Percentiles rank a stretch among this genome's conserved stretches.
Evolutionary conservation across 2,329 filamentous ascomycete species (phyloP).

Genomic region (Cercospora beticola): DNA sequence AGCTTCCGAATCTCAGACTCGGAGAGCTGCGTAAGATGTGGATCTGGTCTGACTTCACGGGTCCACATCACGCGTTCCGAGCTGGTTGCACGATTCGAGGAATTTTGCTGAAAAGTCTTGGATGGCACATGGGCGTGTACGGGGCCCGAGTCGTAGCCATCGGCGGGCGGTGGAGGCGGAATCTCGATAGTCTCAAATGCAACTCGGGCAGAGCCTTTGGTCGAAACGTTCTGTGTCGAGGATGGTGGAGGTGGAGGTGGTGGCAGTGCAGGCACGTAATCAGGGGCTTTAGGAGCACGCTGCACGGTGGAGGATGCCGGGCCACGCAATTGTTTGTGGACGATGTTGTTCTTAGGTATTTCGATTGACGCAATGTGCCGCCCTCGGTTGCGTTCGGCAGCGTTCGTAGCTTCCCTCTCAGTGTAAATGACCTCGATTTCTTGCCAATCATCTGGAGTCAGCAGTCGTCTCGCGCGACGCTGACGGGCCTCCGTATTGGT

Average conservation of each 20-base stretch:
- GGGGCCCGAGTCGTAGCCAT: neutral
- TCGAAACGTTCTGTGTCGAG: neutral
- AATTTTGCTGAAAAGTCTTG: neutral
- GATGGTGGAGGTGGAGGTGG: neutral
- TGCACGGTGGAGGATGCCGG: constrained; percentile 6
- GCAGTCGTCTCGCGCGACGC: constrained; percentile 16
- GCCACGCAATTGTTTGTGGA: constrained; percentile 19
- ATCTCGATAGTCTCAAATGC: constrained; percentile 11
- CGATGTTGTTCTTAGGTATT: constrained; percentile 2
- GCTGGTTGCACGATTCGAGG: neutral
- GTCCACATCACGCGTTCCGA: neutral
- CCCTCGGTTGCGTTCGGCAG: neutral
- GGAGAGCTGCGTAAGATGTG: neutral
- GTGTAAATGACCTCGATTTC: constrained; percentile 13
- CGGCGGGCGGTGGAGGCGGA: constrained; percentile 15
- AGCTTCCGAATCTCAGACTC: constrained; percentile 34
- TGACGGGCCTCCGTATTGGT: constrained; percentile 21
- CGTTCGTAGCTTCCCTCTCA: neutral
- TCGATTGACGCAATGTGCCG: neutral
- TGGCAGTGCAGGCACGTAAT: neutral
- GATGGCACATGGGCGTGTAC: neutral
- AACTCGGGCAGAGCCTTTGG: neutral
- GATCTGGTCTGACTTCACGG: neutral
- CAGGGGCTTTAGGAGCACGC: neutral
- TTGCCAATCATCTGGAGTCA: constrained; percentile 27